phyloP scores from a whole-genome alignment of 1,284 basidiomycete genomes.

The Puccinia horiana region DNA sequence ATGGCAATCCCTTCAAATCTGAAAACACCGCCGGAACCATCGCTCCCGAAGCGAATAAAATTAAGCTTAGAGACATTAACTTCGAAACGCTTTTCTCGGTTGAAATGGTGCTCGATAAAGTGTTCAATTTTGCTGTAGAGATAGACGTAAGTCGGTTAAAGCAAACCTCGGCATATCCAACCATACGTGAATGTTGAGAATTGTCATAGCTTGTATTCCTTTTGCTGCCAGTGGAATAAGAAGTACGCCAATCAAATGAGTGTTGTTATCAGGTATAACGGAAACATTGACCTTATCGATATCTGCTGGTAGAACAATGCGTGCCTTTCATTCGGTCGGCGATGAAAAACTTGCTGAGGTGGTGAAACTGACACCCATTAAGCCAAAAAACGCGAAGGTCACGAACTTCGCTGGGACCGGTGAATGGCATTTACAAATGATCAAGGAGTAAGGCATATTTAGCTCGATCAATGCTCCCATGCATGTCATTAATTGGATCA shows the following conservation, averaged over 20 bases:
- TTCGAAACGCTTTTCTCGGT: conserved; percentile 12
- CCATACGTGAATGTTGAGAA: background rate
- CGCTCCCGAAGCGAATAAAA: background rate
- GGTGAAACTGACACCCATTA: background rate
- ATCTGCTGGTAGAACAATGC: background rate
- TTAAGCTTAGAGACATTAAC: conserved; percentile 33
- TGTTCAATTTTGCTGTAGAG: conserved; percentile 39
- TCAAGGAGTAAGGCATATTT: conserved; percentile 32
- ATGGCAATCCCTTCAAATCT: background rate
- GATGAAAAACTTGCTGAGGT: background rate
- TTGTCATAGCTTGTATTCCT: background rate
- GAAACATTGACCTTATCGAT: background rate
- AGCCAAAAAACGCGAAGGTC: conserved; percentile 1
- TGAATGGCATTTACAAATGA: conserved; percentile 38
- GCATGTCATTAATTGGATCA: background rate
- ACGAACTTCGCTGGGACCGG: background rate
- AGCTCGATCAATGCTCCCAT: background rate
- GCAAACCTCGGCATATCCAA: background rate
- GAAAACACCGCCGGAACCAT: background rate
- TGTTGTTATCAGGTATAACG: too few species aligned
- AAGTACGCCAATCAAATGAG: background rate
- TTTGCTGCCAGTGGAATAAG: conserved; percentile 6
- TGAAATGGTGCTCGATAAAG: background rate
- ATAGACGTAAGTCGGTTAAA: conserved; percentile 17
- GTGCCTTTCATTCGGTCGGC: conserved; percentile 6